phyloP scores from a whole-genome alignment of 1,284 basidiomycete genomes.

The Leccinum fallax region DNA sequence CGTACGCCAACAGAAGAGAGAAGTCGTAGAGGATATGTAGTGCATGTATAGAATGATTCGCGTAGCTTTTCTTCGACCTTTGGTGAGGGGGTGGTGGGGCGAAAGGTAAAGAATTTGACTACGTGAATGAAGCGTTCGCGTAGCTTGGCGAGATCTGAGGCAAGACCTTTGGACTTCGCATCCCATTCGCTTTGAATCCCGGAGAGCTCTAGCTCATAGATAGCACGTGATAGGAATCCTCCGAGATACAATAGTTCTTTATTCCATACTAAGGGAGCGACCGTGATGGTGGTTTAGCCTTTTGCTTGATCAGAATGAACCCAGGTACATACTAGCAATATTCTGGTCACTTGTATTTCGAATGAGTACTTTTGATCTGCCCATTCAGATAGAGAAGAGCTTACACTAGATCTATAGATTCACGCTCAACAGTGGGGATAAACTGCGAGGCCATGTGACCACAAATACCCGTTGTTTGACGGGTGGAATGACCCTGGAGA shows the following conservation, averaged over 20 bases:
- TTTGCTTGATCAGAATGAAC: not conserved
- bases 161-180: not conserved
- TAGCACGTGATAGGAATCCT: slow-evolving; percentile 76
- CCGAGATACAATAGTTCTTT: slow-evolving; percentile 82
- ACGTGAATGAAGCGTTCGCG: slow-evolving; percentile 73
- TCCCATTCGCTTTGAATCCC: slow-evolving; percentile 54
- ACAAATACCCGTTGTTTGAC: slow-evolving; percentile 81
- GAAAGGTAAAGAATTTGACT: slow-evolving; percentile 86
- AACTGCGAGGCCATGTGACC: slow-evolving; percentile 90
- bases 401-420: slow-evolving; percentile 87
- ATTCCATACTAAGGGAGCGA: slow-evolving; percentile 65
- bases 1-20: slow-evolving; percentile 81
- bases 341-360: slow-evolving; percentile 62
- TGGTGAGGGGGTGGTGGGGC: slow-evolving; percentile 80
- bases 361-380: not conserved
- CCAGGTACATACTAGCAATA: slow-evolving; percentile 53
- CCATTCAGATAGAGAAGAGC: slow-evolving; percentile 20
- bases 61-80: slow-evolving; percentile 78
- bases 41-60: slow-evolving; percentile 76
- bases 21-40: slow-evolving; percentile 58
- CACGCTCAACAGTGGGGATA: slow-evolving; percentile 95
- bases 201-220: slow-evolving; percentile 84
- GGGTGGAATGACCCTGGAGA: not conserved
- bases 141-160: slow-evolving; percentile 36
- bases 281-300: not conserved